Percentiles rank a stretch among this genome's conserved stretches.
These are phyloP conservation scores for Blastomyces percursus DNA, from an alignment of 2,329 filamentous ascomycete genomes.

Conservation along the genomic window DNA sequence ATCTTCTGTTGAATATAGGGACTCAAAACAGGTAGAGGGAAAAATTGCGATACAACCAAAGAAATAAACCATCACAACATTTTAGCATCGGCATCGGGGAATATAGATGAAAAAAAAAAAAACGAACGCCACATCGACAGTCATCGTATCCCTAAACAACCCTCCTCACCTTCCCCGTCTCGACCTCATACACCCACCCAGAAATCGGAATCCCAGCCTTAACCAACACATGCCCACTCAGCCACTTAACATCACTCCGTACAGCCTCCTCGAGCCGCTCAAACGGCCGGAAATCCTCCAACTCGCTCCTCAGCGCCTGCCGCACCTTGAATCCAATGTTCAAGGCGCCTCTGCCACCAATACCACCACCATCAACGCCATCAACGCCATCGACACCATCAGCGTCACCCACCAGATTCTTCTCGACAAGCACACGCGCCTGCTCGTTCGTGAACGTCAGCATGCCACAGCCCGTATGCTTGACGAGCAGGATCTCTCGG, in stretches of 20 bases:
- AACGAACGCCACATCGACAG: not conserved
- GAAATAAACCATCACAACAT: not conserved
- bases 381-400: not conserved
- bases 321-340: conserved; percentile 47
- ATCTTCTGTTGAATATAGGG: not conserved
- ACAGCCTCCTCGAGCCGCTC: conserved; percentile 53
- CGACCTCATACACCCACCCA: conserved; percentile 69
- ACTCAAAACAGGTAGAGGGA: not conserved
- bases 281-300: conserved; percentile 56
- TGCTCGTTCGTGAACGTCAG: conserved; percentile 54
- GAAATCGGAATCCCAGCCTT: conserved; percentile 53
- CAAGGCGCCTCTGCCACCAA: too few species aligned
- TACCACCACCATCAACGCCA: not conserved
- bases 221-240: conserved; percentile 47
- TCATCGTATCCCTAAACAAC: conserved; percentile 31
- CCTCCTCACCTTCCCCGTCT: conserved; percentile 52
- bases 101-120: not conserved
- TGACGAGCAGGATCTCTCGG: conserved; percentile 60
- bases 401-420: conserved; percentile 15
- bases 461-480: conserved; percentile 67
- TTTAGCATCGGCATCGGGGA: not conserved
- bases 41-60: not conserved
- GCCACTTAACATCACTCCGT: conserved; percentile 51
- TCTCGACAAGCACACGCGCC: conserved; percentile 44
- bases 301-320: conserved; percentile 29